Evolutionary conservation across 140 eudicot species (phyloP).

Genomic region (Oenanthe javanica): DNA sequence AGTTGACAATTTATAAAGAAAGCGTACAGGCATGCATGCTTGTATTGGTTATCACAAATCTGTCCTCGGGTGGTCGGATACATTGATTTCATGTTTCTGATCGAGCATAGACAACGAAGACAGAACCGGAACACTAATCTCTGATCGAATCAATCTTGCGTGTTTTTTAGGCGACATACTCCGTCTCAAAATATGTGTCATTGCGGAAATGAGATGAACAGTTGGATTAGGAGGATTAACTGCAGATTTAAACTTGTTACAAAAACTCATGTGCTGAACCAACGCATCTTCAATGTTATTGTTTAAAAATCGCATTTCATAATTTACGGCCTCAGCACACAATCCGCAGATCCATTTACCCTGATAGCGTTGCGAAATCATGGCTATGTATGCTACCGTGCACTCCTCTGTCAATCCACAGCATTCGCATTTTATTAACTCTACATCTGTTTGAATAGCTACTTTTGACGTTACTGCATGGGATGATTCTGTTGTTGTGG

Average conservation of each 20-base stretch:
- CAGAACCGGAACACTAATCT: constrained; percentile 20
- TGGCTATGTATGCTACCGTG: constrained; percentile 41
- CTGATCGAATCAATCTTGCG: constrained; percentile 23
- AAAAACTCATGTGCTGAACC: constrained; percentile 54
- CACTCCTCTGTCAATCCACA: constrained; percentile 77
- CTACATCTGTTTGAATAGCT: constrained; percentile 20
- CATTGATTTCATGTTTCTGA: not conserved
- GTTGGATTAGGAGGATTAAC: constrained; percentile 32
- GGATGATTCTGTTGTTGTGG: constrained; percentile 24
- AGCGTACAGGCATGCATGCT: not conserved
- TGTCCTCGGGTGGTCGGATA: not conserved
- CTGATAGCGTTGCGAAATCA: constrained; percentile 34
- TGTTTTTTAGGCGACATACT: constrained; percentile 32
- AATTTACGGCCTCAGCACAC: constrained; percentile 72
- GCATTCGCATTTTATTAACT: constrained; percentile 49
- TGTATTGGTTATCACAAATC: too few species aligned
- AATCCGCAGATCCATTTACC: constrained; percentile 94
- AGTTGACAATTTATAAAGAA: not conserved
- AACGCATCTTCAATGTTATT: constrained; percentile 66
- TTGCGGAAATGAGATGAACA: constrained; percentile 42
- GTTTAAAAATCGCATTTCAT: constrained; percentile 39
- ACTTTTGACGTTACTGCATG: not conserved
- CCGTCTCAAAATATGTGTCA: constrained; percentile 48
- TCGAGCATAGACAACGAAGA: constrained; percentile 11
- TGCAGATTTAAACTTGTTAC: constrained; percentile 31